Evolutionary conservation across 2,329 filamentous ascomycete species (phyloP), one percentile per base, ranked within the genome.

Genomic region (Colletotrichum cordylinicola): DNA sequence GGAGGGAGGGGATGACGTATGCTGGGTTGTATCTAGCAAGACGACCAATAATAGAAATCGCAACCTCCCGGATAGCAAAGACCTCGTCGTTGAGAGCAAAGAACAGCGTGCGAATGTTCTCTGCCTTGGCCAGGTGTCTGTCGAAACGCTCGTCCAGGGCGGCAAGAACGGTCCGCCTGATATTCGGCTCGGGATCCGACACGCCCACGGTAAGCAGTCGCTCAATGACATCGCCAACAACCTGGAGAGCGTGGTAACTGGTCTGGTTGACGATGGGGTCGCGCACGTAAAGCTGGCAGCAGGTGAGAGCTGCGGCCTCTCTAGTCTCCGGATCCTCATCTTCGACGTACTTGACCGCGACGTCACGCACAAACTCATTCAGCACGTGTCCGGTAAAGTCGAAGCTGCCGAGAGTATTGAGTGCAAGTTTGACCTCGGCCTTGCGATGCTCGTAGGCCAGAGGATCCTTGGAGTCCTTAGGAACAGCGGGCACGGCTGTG

Each of bases 201-300:
- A 99, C 95, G 66, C 96, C 96, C 52, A 98, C 96, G 1, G 96
- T 98, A 77, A 99, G 89, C 1, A 99, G 91, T 82, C 97, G 98
- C 85, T 98, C 96, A 74, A 99, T 98, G 37, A 99, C 97, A 83
- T 99, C 97, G 71, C 96, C 95, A 61, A 99, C 98, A 33, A 99
- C 97, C 83, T 98, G 96, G 55, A 98, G 95, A 1, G 97, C 96
- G 83, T 99, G 97, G 78, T 96, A 95, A 83, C 97, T 98, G 8
- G 96, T 98, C 86, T 99, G 97, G 80, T 98, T 97, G 81, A 99
- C 96, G 78, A 99, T 98, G 0, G 97, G 97, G 82, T 99, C 98
- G 80, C 95, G 93, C 61, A 98, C 95, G 82, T 98, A 98, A 61
- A 99, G 91, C 84, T 99, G 98, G 82, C 98, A 99, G 85, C 97